These are phyloP conservation scores for Funneliformis caledonium DNA, from an alignment of 371 early-diverging fungal species.

Conservation along the genomic window DNA sequence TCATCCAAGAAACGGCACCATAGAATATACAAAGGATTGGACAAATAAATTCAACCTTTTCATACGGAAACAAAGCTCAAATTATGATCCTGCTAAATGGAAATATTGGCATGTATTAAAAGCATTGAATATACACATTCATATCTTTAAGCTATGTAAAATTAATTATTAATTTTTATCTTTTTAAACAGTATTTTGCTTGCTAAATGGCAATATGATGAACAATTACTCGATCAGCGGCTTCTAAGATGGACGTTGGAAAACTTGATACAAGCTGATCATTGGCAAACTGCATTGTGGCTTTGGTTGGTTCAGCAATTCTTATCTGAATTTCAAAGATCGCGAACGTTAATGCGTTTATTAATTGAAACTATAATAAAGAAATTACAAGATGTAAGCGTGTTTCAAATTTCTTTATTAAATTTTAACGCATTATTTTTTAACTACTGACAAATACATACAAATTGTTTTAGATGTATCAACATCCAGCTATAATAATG, in stretches of 20 bases:
- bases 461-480: slow-evolving; percentile 42
- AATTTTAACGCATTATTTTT: not conserved
- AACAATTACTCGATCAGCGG: slow-evolving; percentile 75
- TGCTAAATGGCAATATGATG: slow-evolving; percentile 73
- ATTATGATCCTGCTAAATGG: slow-evolving; percentile 22
- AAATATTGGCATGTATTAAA: slow-evolving; percentile 10
- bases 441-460: not conserved
- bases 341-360: slow-evolving; percentile 68
- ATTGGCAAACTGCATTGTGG: slow-evolving; percentile 69
- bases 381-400: slow-evolving; percentile 58
- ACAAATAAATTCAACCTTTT: slow-evolving; percentile 37
- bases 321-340: slow-evolving; percentile 66
- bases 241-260: slow-evolving; percentile 68
- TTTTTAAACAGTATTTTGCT: slow-evolving; percentile 68
- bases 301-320: slow-evolving; percentile 71
- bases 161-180: not conserved
- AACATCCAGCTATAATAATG: slow-evolving; percentile 44
- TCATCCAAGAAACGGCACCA: not conserved
- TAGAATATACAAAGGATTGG: slow-evolving; percentile 61
- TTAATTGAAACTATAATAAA: slow-evolving; percentile 65
- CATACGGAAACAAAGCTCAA: not conserved
- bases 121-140: not conserved
- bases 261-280: slow-evolving; percentile 53
- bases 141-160: not conserved
- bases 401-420: not conserved